These are phyloP conservation scores for Glaciozyma martinii DNA, from an alignment of 768 basidiomycete genomes.

Conservation along the genomic window DNA sequence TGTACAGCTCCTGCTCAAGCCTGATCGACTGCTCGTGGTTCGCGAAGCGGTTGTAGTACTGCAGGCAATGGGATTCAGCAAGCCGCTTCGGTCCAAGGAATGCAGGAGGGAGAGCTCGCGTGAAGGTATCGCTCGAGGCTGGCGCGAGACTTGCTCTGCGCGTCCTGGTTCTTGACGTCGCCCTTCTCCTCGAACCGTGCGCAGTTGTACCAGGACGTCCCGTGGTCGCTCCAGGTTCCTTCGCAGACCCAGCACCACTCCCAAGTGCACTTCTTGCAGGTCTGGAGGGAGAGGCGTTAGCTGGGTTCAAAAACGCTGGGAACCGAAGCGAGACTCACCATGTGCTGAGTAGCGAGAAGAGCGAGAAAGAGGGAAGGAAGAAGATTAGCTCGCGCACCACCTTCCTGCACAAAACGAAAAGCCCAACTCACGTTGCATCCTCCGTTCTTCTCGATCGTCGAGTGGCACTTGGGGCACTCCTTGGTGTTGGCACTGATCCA, in stretches of 20 bases:
- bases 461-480: slow-evolving; percentile 90
- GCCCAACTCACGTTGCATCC: slow-evolving; percentile 78
- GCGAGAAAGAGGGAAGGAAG: too few relatives aligned
- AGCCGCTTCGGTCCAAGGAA: neutral
- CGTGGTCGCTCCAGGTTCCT: slow-evolving; percentile 97
- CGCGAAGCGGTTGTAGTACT: slow-evolving; percentile 99
- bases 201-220: slow-evolving; percentile 95
- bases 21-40: slow-evolving; percentile 99
- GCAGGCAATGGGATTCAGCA: neutral
- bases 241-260: slow-evolving; percentile 99
- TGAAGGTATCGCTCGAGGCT: slow-evolving; percentile 93
- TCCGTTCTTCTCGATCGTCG: slow-evolving; percentile 99
- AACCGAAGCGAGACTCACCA: slow-evolving; percentile 42
- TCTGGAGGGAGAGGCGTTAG: neutral
- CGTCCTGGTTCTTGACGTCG: slow-evolving; percentile 72
- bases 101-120: slow-evolving; percentile 47
- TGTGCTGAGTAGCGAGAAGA: slow-evolving; percentile 55
- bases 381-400: slow-evolving; percentile 18
- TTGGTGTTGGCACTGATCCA: slow-evolving; percentile 99
- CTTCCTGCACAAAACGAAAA: neutral
- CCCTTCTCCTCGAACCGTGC: slow-evolving; percentile 92
- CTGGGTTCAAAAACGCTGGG: neutral
- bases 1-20: slow-evolving; percentile 81
- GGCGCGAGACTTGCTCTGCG: slow-evolving; percentile 79
- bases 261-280: slow-evolving; percentile 68